Evolutionary conservation across 176 grass and related monocot species (phyloP).

Genomic region (Pontederia crassipes): DNA sequence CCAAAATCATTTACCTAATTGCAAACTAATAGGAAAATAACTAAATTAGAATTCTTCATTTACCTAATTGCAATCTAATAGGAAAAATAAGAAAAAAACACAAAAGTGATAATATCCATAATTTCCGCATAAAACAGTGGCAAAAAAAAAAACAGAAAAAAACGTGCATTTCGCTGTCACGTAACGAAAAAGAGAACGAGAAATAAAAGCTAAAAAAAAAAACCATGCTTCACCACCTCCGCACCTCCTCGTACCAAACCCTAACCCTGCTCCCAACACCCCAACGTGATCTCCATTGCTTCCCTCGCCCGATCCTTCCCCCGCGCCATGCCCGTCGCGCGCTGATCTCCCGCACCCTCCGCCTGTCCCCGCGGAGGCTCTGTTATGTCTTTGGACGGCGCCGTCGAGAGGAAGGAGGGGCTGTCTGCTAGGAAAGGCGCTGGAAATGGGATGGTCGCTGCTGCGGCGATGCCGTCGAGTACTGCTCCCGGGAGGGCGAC

Average conservation of each 20-base stretch:
- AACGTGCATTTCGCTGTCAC: too few relatives aligned
- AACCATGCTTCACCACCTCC: too few relatives aligned
- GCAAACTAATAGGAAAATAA: too few relatives aligned
- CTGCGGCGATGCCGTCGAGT: background rate
- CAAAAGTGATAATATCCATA: too few relatives aligned
- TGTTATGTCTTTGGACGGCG: constrained; percentile 46
- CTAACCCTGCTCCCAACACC: background rate
- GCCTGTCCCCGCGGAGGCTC: background rate
- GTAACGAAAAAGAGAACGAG: too few relatives aligned
- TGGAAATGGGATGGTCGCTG: constrained; percentile 37
- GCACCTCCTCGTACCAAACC: background rate
- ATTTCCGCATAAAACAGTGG: too few relatives aligned
- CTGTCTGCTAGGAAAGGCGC: constrained; percentile 25
- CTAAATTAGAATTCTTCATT: too few relatives aligned
- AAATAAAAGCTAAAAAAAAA: too few relatives aligned
- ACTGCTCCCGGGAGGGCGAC: background rate
- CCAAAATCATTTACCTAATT: too few relatives aligned
- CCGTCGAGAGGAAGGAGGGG: constrained; percentile 39
- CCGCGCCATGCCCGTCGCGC: background rate
- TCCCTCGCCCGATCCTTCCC: background rate
- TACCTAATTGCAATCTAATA: too few relatives aligned
- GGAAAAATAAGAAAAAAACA: too few relatives aligned
- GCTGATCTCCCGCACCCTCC: constrained; percentile 2
- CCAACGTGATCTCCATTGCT: background rate
- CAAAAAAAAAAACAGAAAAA: too few relatives aligned